Conservation (phyloP, 257 asterid genomes). For the Anisodus acutangulus region DNA sequence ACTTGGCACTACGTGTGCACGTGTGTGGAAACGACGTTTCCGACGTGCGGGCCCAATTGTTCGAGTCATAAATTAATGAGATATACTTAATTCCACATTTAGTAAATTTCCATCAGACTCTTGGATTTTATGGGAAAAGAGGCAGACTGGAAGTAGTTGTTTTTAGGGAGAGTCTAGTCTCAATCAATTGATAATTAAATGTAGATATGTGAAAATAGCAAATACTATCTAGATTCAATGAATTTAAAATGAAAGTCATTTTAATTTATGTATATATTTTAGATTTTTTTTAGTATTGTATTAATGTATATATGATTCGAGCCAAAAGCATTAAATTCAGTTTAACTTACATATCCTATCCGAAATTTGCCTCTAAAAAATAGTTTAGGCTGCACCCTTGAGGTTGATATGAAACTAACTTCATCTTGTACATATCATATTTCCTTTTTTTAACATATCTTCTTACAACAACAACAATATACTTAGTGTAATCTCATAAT, state of each 20-base stretch:
- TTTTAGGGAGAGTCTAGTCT: conserved; percentile 48
- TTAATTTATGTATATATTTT: neutral
- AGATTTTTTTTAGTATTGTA: no score
- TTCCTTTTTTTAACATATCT: no score
- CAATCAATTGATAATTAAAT: conserved; percentile 24
- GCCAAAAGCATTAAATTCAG: neutral
- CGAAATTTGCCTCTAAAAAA: neutral
- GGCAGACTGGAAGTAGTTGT: conserved; percentile 57
- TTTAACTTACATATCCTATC: no score
- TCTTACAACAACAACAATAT: no score
- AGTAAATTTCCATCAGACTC: conserved; percentile 16
- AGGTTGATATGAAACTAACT: neutral
- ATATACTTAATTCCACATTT: no score
- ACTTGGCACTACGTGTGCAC: no score
- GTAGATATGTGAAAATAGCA: neutral
- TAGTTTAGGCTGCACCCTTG: neutral
- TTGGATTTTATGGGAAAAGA: conserved; percentile 59
- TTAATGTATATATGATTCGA: neutral
- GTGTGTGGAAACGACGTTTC: no score
- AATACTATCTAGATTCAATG: neutral
- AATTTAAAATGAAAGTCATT: neutral
- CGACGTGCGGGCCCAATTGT: no score
- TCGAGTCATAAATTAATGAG: no score
- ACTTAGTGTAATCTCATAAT: no score
- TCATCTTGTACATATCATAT: neutral